These are phyloP conservation scores for Kwoniella newhampshirensis DNA, from an alignment of 768 basidiomycete genomes.

Conservation along the genomic window DNA sequence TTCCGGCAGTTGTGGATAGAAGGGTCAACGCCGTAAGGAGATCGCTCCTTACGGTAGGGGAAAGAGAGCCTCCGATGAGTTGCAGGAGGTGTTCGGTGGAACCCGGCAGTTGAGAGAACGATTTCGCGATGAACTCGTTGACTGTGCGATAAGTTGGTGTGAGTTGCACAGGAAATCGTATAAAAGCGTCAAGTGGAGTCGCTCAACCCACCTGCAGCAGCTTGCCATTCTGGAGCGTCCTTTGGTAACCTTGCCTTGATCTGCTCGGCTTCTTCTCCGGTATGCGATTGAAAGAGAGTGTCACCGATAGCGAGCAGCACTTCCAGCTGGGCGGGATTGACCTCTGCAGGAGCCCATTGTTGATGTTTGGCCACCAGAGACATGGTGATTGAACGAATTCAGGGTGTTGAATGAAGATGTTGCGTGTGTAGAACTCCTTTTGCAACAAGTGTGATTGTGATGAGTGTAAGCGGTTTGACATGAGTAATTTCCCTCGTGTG, in stretches of 20 bases:
- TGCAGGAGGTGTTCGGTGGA: conserved; percentile 1
- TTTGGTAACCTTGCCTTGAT: conserved; percentile 4
- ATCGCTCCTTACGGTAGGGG: conserved; percentile 1
- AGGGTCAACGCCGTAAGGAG: conserved; percentile 1
- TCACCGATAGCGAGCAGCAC: not conserved
- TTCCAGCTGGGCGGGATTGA: not conserved
- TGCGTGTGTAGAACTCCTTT: no score
- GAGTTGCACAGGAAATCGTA: not conserved
- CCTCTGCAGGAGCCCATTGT: not conserved
- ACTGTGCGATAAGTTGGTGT: not conserved
- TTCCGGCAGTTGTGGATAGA: conserved; percentile 3
- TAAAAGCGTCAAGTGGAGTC: not conserved
- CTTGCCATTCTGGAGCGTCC: conserved; percentile 2
- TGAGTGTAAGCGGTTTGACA: no score
- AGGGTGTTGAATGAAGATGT: no score
- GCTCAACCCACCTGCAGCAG: not conserved
- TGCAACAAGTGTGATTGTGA: no score
- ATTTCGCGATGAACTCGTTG: not conserved
- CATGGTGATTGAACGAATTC: no score
- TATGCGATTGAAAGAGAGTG: conserved; percentile 1
- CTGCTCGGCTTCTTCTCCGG: not conserved
- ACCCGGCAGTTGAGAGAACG: not conserved
- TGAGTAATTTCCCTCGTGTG: no score
- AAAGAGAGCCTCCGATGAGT: not conserved
- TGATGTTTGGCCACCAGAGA: not conserved